phyloP scores from a whole-genome alignment of 805 yeast species.

The Myxozyma vanderwaltii region DNA sequence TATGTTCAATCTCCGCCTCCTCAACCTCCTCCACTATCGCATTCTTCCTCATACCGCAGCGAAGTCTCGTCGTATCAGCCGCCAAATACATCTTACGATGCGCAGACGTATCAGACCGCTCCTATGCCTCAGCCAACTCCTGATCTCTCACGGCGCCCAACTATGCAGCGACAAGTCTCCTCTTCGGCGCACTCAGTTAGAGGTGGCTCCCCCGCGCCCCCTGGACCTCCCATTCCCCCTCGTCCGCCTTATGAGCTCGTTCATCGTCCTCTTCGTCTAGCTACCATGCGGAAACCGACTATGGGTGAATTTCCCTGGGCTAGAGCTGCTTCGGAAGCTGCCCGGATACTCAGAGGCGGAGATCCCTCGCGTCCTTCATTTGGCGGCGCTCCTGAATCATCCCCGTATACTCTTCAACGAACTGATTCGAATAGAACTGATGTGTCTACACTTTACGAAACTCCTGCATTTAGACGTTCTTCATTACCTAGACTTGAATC shows the following conservation, averaged over 20 bases:
- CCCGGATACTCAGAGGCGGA: slow-evolving; percentile 5
- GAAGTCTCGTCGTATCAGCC: neutral
- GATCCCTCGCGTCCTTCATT: neutral
- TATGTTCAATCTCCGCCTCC: slow-evolving; percentile 6
- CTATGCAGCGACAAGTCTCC: slow-evolving; percentile 6
- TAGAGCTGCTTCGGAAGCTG: slow-evolving; percentile 21
- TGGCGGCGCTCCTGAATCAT: neutral
- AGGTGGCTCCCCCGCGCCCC: slow-evolving; percentile 13
- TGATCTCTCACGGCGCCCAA: neutral
- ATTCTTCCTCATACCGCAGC: slow-evolving; percentile 9
- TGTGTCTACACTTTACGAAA: slow-evolving; percentile 26
- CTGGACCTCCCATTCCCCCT: slow-evolving; percentile 33
- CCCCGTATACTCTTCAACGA: slow-evolving; percentile 2
- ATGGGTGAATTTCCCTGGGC: slow-evolving; percentile 31
- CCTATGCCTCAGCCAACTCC: slow-evolving; percentile 3
- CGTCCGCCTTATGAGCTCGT: slow-evolving; percentile 25
- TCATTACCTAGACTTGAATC: slow-evolving; percentile 29
- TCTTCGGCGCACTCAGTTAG: slow-evolving; percentile 17
- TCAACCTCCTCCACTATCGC: slow-evolving; percentile 13
- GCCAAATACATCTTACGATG: neutral
- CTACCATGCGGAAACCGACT: slow-evolving; percentile 21
- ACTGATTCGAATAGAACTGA: slow-evolving; percentile 14
- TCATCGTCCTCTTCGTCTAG: slow-evolving; percentile 17
- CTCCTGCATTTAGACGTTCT: slow-evolving; percentile 18
- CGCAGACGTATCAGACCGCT: slow-evolving; percentile 1